Conservation (phyloP, 371 early-diverging fungal species). For the Lichtheimia ramosa region DNA sequence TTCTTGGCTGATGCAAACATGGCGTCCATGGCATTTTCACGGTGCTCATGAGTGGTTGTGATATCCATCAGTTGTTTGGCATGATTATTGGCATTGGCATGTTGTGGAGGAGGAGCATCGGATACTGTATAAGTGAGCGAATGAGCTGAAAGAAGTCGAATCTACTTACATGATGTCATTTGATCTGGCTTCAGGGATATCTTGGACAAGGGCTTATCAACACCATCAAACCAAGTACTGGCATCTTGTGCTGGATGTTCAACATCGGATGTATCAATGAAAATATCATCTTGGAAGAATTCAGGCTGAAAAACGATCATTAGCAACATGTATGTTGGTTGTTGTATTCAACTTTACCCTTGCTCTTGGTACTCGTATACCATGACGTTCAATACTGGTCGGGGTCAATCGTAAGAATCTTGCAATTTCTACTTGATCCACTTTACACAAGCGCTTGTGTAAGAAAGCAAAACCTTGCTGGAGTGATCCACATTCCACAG, state of each 20-base stretch:
- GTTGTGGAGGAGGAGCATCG: slow-evolving; percentile 36
- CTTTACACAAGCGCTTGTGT: slow-evolving; percentile 66
- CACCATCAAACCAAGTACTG: slow-evolving; percentile 58
- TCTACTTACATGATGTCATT: slow-evolving; percentile 55
- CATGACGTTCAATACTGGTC: slow-evolving; percentile 65
- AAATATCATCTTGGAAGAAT: slow-evolving; percentile 88
- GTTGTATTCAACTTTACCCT: slow-evolving; percentile 31
- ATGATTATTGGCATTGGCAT: slow-evolving; percentile 33
- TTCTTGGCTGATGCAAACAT: slow-evolving; percentile 58
- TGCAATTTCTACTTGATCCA: slow-evolving; percentile 66
- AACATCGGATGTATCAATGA: slow-evolving; percentile 62
- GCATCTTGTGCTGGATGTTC: slow-evolving; percentile 53
- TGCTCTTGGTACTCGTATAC: slow-evolving; percentile 76
- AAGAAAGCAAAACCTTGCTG: slow-evolving; percentile 71
- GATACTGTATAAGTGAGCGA: slow-evolving; percentile 28
- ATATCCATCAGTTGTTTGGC: slow-evolving; percentile 40
- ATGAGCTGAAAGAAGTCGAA: slow-evolving; percentile 6
- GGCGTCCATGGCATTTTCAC: slow-evolving; percentile 51
- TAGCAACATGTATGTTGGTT: background rate
- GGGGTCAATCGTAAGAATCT: slow-evolving; percentile 69
- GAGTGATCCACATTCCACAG: slow-evolving; percentile 57
- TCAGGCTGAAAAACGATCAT: slow-evolving; percentile 51
- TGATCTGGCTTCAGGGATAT: slow-evolving; percentile 61
- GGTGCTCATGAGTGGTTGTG: slow-evolving; percentile 39
- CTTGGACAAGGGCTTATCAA: slow-evolving; percentile 15